A percentile compares a stretch with the other conserved stretches of the same genome.
Evolutionary conservation across 805 yeast genomes (phyloP).

Genomic region (Metschnikowia proteae): DNA sequence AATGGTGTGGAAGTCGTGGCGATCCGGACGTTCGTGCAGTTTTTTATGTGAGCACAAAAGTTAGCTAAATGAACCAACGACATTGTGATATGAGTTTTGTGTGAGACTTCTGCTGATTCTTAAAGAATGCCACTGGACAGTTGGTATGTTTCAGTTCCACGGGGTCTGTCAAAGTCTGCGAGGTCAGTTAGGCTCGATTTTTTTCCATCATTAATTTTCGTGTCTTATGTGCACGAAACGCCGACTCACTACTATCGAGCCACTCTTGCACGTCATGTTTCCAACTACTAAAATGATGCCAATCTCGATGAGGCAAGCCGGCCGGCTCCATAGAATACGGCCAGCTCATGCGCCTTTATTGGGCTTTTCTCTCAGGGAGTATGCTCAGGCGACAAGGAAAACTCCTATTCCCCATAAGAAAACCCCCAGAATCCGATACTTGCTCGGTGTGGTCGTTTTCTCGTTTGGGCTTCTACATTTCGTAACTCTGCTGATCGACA

Average conservation of each 20-base stretch:
- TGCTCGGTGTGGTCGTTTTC: constrained; percentile 32
- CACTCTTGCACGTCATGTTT: neutral
- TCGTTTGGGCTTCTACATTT: constrained; percentile 32
- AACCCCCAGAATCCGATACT: constrained; percentile 33
- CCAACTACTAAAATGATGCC: neutral
- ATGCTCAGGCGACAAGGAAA: constrained; percentile 4
- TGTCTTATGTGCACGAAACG: constrained; percentile 3
- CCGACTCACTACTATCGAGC: neutral
- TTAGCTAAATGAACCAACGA: constrained; percentile 82
- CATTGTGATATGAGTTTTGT: constrained; percentile 43
- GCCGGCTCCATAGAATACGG: neutral
- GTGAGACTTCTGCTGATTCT: neutral
- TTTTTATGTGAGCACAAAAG: constrained; percentile 84
- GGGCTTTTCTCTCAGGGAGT: neutral
- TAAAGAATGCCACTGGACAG: neutral
- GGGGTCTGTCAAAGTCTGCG: constrained; percentile 1
- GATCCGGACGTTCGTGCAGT: constrained; percentile 71
- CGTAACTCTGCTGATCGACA: constrained; percentile 29
- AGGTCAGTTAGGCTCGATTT: neutral
- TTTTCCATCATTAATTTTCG: constrained; percentile 2
- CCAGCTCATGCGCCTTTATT: neutral
- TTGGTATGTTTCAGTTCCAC: neutral
- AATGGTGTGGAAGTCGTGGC: constrained; percentile 79
- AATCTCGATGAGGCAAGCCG: neutral
- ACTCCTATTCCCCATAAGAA: constrained; percentile 8